phyloP scores from a whole-genome alignment of 2,329 filamentous ascomycete genomes.

The Whalleya microplaca region DNA sequence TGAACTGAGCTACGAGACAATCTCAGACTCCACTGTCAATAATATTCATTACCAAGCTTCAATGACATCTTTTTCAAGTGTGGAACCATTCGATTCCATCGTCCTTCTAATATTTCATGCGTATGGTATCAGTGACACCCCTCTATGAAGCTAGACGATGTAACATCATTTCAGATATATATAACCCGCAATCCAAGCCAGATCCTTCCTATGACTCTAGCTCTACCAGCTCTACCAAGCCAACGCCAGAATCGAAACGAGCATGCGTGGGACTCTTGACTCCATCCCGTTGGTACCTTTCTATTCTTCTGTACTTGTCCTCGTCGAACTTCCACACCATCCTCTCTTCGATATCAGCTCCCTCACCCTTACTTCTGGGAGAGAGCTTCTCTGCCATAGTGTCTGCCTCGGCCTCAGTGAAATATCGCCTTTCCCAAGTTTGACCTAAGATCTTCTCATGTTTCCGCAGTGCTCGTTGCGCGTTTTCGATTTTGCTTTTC shows the following conservation, averaged over 20 bases:
- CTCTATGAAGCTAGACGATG: not conserved
- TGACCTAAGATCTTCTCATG: conserved; percentile 27
- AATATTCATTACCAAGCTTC: too few relatives aligned
- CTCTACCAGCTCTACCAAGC: conserved; percentile 21
- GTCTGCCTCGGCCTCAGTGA: conserved; percentile 21
- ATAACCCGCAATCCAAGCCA: not conserved
- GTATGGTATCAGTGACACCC: not conserved
- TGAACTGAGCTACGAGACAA: too few relatives aligned
- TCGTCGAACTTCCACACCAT: conserved; percentile 35
- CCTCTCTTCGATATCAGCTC: conserved; percentile 6
- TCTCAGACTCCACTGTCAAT: too few relatives aligned
- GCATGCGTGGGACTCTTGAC: conserved; percentile 31
- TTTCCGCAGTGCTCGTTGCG: conserved; percentile 60
- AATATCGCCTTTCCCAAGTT: conserved; percentile 31
- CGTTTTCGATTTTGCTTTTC: conserved; percentile 89
- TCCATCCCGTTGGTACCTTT: conserved; percentile 15
- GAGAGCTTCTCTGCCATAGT: conserved; percentile 24
- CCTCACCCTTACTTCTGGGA: conserved; percentile 3
- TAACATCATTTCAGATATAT: not conserved
- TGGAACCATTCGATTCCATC: conserved; percentile 1
- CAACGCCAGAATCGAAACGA: conserved; percentile 33
- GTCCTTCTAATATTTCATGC: not conserved
- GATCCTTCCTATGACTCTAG: conserved; percentile 1
- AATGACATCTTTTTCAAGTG: too few relatives aligned
- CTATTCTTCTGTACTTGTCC: conserved; percentile 26